A percentile compares a stretch with the other conserved stretches of the same genome.
These are phyloP conservation scores for Coemansia nantahalensis DNA, from an alignment of 192 early-diverging fungal genomes.

Conservation along the genomic window DNA sequence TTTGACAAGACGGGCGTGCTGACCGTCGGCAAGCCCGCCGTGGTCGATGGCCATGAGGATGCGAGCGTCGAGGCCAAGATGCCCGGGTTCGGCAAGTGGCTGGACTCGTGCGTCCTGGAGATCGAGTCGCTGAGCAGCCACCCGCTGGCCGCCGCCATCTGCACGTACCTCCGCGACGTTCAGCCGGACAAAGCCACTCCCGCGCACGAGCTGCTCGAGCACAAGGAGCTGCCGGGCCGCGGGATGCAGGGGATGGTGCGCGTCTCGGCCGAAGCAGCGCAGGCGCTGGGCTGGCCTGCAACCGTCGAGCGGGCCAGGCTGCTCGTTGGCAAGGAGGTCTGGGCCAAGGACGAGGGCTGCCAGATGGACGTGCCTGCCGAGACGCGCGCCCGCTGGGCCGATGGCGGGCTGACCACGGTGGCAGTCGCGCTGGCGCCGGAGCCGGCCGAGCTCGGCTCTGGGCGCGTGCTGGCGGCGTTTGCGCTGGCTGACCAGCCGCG, in stretches of 20 bases:
- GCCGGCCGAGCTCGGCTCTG: slow-evolving; percentile 53
- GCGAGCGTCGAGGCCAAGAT: no score
- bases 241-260: slow-evolving; percentile 39
- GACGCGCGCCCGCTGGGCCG: slow-evolving; percentile 47
- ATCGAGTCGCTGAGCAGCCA: slow-evolving; percentile 86
- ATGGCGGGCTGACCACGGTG: slow-evolving; percentile 66
- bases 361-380: slow-evolving; percentile 40
- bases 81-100: slow-evolving; percentile 49
- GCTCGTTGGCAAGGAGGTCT: slow-evolving; percentile 71
- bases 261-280: slow-evolving; percentile 14
- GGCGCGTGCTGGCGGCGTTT: slow-evolving; percentile 58
- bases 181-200: slow-evolving; percentile 14
- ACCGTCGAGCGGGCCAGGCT: slow-evolving; percentile 14
- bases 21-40: slow-evolving; percentile 72
- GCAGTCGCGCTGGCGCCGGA: slow-evolving; percentile 31
- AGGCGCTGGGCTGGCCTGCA: slow-evolving; percentile 26
- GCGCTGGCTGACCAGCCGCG: slow-evolving; percentile 83
- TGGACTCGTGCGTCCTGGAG: slow-evolving; percentile 56
- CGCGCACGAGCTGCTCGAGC: slow-evolving; percentile 22
- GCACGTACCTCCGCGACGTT: slow-evolving; percentile 53
- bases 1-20: slow-evolving; percentile 99
- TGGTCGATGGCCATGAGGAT: slow-evolving; percentile 47
- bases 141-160: slow-evolving; percentile 75
- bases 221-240: slow-evolving; percentile 39
- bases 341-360: slow-evolving; percentile 58